phyloP scores from a whole-genome alignment of 495 filamentous ascomycete species.

The Penicillium ochrochloron region DNA sequence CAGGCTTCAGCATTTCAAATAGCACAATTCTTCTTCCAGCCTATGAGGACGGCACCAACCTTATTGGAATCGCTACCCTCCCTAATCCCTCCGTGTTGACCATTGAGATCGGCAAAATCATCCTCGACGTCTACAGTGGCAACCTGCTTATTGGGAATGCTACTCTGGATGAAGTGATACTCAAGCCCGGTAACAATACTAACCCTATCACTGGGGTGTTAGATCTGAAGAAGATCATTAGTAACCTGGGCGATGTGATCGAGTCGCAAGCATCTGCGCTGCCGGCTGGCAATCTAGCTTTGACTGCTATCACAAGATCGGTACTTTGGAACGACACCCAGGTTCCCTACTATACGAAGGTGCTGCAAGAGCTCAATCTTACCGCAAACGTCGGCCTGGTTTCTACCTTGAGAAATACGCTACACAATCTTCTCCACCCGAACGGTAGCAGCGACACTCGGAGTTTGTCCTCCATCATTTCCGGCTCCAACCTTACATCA shows the following conservation, averaged over 20 bases:
- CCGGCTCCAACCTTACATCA: constrained; percentile 11
- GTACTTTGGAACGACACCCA: constrained; percentile 40
- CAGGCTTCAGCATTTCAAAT: constrained; percentile 35
- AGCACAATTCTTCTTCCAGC: constrained; percentile 28
- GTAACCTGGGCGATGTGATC: constrained; percentile 36
- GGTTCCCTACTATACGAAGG: constrained; percentile 47
- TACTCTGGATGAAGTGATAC: constrained; percentile 59
- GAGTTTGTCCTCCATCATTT: constrained; percentile 3
- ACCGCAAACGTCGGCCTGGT: constrained; percentile 37
- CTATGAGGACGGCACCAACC: constrained; percentile 36
- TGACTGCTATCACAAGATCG: constrained; percentile 36
- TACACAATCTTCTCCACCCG: constrained; percentile 27
- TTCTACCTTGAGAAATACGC: constrained; percentile 39
- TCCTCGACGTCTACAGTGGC: constrained; percentile 41
- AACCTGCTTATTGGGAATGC: constrained; percentile 55
- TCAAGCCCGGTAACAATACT: constrained; percentile 63
- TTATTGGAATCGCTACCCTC: constrained; percentile 42
- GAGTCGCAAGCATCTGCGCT: constrained; percentile 34
- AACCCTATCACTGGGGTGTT: constrained; percentile 50
- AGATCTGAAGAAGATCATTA: constrained; percentile 36
- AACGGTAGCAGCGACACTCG: constrained; percentile 2
- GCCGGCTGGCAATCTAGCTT: constrained; percentile 35
- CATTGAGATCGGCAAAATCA: constrained; percentile 40
- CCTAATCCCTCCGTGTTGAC: constrained; percentile 45
- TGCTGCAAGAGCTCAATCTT: constrained; percentile 41